Base-by-base conservation (phyloP, 164 flowering plant genomes). In the Amborella trichopoda region DNA sequence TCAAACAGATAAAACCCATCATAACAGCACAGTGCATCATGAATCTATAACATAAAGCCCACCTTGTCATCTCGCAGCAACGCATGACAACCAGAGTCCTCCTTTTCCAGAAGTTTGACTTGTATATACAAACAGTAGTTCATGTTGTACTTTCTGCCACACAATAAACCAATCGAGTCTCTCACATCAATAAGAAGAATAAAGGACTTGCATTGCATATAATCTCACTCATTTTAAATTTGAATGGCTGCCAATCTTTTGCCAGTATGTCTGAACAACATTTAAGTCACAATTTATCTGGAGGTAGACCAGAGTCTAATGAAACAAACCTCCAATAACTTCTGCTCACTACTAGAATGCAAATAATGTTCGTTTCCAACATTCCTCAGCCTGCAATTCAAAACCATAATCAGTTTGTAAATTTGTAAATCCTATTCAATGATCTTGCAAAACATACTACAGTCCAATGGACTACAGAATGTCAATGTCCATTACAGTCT, bases 271-370 rank as follows among this genome's bases (percentile, higher is more conserved):
- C n/a, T n/a, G n/a, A n/a, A n/a, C n/a, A n/a, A n/a, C n/a, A n/a
- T n/a, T n/a, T n/a, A n/a, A n/a, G n/a, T n/a, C n/a, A n/a, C n/a
- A n/a, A n/a, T n/a, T n/a, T n/a, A n/a, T n/a, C n/a, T n/a, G n/a
- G n/a, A n/a, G n/a, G n/a, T n/a, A n/a, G 14, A 30, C 34, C 34
- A 30, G 9, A 14, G 34, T 30, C 34, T 21, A 37, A 37, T 18
- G 41, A 37, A 28, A 49, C 49, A 43, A 33, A 84, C 94, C 86
- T 85, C 91, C 26, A 85, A 52, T 43, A 89, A 61, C 62, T 81
- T 85, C 44, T 58, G 69, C 60, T 85, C 95, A 66, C 79, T 89
- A 55, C 86, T 83, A 4, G 78, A 68, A 56, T 85, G 95, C 50
- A 89, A 51, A 62, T 89, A 89, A 65, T 79, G 84, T 56, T 28